These are phyloP conservation scores for carrot (Daucus carota) DNA, from an alignment of 129 eudicot genomes.

Conservation along the genomic window DH1_v3.0 NC_030385.2:38000001-38000500, in stretches of 20 bases:
- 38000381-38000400: conserved; percentile 38
- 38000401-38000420: conserved; percentile 31
- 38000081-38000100: neutral
- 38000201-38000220: conserved; percentile 19
- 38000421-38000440: conserved; percentile 9
- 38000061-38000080: conserved; percentile 23
- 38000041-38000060: conserved; percentile 58
- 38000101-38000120: conserved; percentile 7
- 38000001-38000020: conserved; percentile 85
- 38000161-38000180: conserved; percentile 22
- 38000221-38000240: conserved; percentile 25
- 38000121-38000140: conserved; percentile 17
- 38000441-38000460: neutral
- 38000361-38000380: conserved; percentile 22
- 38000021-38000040: conserved; percentile 49
- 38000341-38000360: neutral
- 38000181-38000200: conserved; percentile 54
- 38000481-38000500: too few species aligned
- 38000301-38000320: conserved; percentile 14
- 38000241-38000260: conserved; percentile 12
- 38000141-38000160: conserved; percentile 15
- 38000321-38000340: neutral
- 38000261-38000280: conserved; percentile 13
- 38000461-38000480: neutral
- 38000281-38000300: conserved; percentile 15